Percentiles rank a stretch among this genome's conserved stretches.
Conservation (phyloP, 371 early-diverging fungal genomes). For the Mucor mucedo region DNA sequence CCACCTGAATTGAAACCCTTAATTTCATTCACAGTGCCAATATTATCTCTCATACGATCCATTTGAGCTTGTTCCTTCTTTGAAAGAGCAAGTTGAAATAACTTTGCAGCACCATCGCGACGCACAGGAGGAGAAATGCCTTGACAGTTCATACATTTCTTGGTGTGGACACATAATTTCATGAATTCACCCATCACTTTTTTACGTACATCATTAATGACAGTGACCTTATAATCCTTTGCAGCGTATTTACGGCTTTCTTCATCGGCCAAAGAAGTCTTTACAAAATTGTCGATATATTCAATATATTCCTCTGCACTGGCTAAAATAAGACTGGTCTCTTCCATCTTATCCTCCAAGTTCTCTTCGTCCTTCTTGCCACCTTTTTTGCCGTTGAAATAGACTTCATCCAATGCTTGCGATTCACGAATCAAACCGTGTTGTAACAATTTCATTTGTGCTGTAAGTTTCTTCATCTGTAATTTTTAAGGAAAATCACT, state of each 20-base stretch:
- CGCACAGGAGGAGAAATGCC: conserved; percentile 83
- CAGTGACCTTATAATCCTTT: conserved; percentile 71
- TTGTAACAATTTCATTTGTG: conserved; percentile 76
- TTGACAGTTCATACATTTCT: conserved; percentile 83
- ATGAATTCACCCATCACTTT: conserved; percentile 79
- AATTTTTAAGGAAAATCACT: background rate
- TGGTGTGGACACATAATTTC: conserved; percentile 52
- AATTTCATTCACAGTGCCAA: conserved; percentile 34
- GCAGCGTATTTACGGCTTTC: conserved; percentile 39
- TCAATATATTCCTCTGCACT: conserved; percentile 62
- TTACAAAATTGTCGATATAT: conserved; percentile 52
- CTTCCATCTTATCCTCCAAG: conserved; percentile 54
- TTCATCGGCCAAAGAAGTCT: conserved; percentile 36
- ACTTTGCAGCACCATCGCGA: conserved; percentile 85
- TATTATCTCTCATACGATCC: conserved; percentile 37
- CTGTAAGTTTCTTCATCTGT: conserved; percentile 53
- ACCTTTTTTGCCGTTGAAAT: conserved; percentile 44
- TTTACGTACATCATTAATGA: conserved; percentile 79
- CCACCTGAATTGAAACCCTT: conserved; percentile 43
- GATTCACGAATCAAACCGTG: conserved; percentile 85
- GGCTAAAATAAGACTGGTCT: conserved; percentile 51
- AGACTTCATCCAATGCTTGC: conserved; percentile 71
- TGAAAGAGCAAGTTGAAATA: conserved; percentile 82
- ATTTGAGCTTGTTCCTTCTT: conserved; percentile 75
- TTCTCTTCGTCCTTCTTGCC: conserved; percentile 51